Evolutionary conservation across 73 alveolate species (phyloP), one percentile per base, ranked within the genome.

Genomic region (Halteria grandinella): DNA sequence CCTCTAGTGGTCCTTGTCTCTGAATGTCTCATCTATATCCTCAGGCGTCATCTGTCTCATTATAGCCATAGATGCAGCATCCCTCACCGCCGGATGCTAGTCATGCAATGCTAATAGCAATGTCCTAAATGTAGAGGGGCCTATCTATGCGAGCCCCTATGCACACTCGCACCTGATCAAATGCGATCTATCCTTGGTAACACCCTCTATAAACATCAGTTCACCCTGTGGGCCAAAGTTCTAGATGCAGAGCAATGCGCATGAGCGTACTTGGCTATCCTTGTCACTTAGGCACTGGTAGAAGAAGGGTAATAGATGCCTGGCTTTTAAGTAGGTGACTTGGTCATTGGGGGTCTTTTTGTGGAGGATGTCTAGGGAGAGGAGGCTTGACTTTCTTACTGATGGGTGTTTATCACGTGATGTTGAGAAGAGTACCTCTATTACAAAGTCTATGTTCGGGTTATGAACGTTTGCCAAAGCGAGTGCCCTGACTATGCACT

Each of bases 171-270:
- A 79, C 55, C 98, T 87, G 11, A 93, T 92, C 51, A 72, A 52
- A 48, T 88, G 95, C 63, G 84, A 89, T 14, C 69, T 79, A 72
- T 94, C 97, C 66, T 94, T 94, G 5, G 96, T 91, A 48, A 94
- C 75, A 59, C 97, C 98, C 66, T 94, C 98, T 20, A 94, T 94
- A 29, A 94, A 89, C 83, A 89, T 89, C 33, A 94, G 75, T 74
- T 94, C 98, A 0, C 97, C 98, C 75, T 94, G 88, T 14, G 97
- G 93, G 18, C 98, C 98, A 51, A 91, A 75, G 69, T 85, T 80
- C 59, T 87, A 80, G 32, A 94, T 91, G 76, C 97, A 88, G 50
- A 89, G 88, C 0, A 91, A 71, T 20, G 95, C 92, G 64, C 85
- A 85, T 45, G 91, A 86, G 55, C 96, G 83, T 18, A 94, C 91